Base-by-base conservation (phyloP, 1,284 basidiomycete species). In the Xerocomus amazonicus region DNA sequence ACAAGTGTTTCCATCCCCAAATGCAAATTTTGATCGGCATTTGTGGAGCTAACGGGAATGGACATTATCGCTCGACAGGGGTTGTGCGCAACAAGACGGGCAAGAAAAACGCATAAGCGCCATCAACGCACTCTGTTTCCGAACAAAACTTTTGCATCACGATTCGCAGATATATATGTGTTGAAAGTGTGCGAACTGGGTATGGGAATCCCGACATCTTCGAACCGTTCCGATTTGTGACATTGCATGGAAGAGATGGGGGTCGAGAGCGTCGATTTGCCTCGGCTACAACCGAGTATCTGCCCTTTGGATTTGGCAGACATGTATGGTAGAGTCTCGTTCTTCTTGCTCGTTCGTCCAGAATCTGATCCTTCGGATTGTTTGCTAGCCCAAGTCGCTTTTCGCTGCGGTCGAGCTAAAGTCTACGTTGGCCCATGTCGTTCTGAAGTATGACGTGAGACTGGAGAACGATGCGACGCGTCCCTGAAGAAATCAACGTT, bases 141-240 rank as follows among this genome's bases (percentile, higher is more conserved):
- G 37, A 62, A 60, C 49, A 54, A 5, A 9, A 61, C 34, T 16
- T 45, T 54, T 0, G 53, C 56, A 12, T 6, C 31, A 1, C 45
- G 48, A 35, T 55, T 28, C 6, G 57, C 23, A 0, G 9, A 0
- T 1, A 45, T 31, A 3, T 6, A 3, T 3, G 26, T 14, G 0
- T 28, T 27, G 13, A 55, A 4, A 9, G 2, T 17, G 31, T 50
- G 6, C 1, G 19, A 33, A 0, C 12, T 3, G 19, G n/a, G n/a
- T 70, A 71, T 48, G 38, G 55, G 1, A 53, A 65, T 31, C 43
- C 69, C 0, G 35, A 56, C 0, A 50, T 38, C 3, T 73, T 74
- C 44, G 56, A 69, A 13, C 64, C 65, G 0, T 72, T 65, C 48
- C 62, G 72, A 9, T 73, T 71, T 45, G 43, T 55, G 0, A 13